phyloP scores from a whole-genome alignment of 371 early-diverging fungal genomes.

The Actinomortierella ambigua region DNA sequence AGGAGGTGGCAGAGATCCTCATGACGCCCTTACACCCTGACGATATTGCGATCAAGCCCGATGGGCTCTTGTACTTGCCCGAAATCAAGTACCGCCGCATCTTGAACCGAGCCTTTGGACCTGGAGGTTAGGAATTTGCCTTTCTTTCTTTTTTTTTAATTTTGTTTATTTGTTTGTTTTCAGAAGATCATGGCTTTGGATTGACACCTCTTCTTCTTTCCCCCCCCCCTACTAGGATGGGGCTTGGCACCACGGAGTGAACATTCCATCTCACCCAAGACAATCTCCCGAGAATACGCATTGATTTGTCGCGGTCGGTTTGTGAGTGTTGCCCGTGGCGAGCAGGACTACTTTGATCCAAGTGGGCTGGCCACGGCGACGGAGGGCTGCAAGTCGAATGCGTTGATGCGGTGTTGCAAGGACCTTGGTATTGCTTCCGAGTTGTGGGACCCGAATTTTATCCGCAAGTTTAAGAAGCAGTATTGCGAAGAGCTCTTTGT shows the following conservation, averaged over 20 bases:
- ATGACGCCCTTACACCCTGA: constrained; percentile 69
- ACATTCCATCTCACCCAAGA: constrained; percentile 78
- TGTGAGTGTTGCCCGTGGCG: constrained; percentile 94
- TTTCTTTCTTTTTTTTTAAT: neutral
- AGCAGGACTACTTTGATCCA: constrained; percentile 87
- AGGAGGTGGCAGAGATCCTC: constrained; percentile 72
- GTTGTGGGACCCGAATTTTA: constrained; percentile 94
- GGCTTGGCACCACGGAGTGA: constrained; percentile 93
- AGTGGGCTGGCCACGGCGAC: constrained; percentile 82
- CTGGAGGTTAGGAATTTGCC: constrained; percentile 75
- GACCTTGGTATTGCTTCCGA: constrained; percentile 94
- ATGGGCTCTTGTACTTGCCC: constrained; percentile 92
- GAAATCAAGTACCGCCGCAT: constrained; percentile 97
- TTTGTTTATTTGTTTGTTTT: constrained; percentile 1
- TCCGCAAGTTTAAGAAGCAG: constrained; percentile 82
- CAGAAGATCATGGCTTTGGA: too few relatives aligned
- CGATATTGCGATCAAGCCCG: constrained; percentile 95
- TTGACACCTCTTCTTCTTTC: too few relatives aligned
- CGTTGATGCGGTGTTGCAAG: constrained; percentile 96
- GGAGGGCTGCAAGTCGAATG: constrained; percentile 94
- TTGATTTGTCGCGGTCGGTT: constrained; percentile 87
- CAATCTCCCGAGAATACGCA: constrained; percentile 92
- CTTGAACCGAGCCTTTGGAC: constrained; percentile 93
- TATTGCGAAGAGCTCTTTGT: constrained; percentile 81
- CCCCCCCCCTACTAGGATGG: constrained; percentile 59